phyloP scores from a whole-genome alignment of 1,284 basidiomycete species.

The Marasmius tenuissimus region DNA sequence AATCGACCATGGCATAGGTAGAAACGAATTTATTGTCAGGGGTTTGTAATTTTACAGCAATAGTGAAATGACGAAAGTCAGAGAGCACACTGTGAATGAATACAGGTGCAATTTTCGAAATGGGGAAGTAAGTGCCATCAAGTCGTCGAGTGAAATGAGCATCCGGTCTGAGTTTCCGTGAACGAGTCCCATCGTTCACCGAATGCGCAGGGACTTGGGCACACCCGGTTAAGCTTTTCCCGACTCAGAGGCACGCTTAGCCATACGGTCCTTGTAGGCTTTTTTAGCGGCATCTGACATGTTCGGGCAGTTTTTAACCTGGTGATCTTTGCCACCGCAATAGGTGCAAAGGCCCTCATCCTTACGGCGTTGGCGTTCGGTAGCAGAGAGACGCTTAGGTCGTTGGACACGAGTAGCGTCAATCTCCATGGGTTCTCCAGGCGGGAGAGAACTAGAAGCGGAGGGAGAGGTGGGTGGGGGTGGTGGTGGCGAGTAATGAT shows the following conservation, averaged over 20 bases:
- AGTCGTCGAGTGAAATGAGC: constrained; percentile 17
- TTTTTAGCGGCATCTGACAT: not conserved
- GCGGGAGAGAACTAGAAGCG: not conserved
- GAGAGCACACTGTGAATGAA: constrained; percentile 9
- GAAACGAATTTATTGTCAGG: constrained; percentile 19
- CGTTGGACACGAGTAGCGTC: not conserved
- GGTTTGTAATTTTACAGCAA: constrained; percentile 20
- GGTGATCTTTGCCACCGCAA: not conserved
- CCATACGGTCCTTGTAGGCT: not conserved
- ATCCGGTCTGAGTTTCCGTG: constrained; percentile 19
- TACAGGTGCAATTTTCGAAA: not conserved
- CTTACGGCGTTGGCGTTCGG: not conserved
- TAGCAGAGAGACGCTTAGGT: not conserved
- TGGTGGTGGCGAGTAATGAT: too few species aligned
- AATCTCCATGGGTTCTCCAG: not conserved
- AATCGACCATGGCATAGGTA: constrained; percentile 21
- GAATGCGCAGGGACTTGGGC: not conserved
- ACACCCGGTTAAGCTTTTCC: constrained; percentile 11
- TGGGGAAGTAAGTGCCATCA: not conserved
- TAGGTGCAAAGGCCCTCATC: not conserved
- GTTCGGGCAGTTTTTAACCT: not conserved
- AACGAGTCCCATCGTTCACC: constrained; percentile 4
- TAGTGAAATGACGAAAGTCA: constrained; percentile 26
- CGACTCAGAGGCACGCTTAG: too few species aligned
- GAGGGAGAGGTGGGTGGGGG: not conserved